Evolutionary conservation across 352 stramenopile species (phyloP).

Genomic region (Phytophthora syringae): DNA sequence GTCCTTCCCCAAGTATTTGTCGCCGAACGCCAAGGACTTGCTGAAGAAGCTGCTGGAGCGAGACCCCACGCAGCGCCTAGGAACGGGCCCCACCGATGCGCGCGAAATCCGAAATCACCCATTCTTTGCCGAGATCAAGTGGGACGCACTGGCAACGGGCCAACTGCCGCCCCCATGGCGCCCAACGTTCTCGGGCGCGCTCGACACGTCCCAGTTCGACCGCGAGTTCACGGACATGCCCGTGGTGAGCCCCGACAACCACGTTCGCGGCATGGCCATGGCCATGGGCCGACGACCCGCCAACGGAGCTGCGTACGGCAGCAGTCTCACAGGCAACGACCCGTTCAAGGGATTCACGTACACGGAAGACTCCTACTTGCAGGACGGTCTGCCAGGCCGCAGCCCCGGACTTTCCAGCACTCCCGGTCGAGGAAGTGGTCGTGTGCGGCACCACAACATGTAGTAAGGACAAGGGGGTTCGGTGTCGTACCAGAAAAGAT

Average conservation of each 20-base stretch:
- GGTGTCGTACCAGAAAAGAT: slow-evolving; percentile 16
- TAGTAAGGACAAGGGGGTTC: slow-evolving; percentile 13
- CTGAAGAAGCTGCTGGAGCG: slow-evolving; percentile 94
- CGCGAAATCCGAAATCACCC: slow-evolving; percentile 85
- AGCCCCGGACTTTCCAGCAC: slow-evolving; percentile 18
- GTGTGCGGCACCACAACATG: slow-evolving; percentile 43
- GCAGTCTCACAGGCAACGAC: slow-evolving; percentile 66
- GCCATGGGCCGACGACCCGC: slow-evolving; percentile 45
- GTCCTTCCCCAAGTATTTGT: slow-evolving; percentile 96
- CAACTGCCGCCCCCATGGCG: slow-evolving; percentile 91
- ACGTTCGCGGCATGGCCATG: slow-evolving; percentile 69
- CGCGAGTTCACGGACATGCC: slow-evolving; percentile 97
- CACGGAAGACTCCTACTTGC: slow-evolving; percentile 82
- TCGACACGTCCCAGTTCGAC: slow-evolving; percentile 99
- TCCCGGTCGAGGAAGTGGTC: slow-evolving; percentile 23
- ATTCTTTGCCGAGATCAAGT: slow-evolving; percentile 86
- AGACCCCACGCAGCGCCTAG: slow-evolving; percentile 93
- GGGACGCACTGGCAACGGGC: slow-evolving; percentile 62
- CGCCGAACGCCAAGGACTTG: slow-evolving; percentile 81
- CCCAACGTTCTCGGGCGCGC: slow-evolving; percentile 90
- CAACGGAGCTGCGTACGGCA: slow-evolving; percentile 49
- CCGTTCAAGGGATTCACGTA: slow-evolving; percentile 90
- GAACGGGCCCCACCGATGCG: slow-evolving; percentile 85
- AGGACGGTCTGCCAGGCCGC: slow-evolving; percentile 55
- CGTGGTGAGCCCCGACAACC: slow-evolving; percentile 91